Evolutionary conservation across 805 yeast genomes (phyloP).

Genomic region (Tetrapisispora phaffii): DNA sequence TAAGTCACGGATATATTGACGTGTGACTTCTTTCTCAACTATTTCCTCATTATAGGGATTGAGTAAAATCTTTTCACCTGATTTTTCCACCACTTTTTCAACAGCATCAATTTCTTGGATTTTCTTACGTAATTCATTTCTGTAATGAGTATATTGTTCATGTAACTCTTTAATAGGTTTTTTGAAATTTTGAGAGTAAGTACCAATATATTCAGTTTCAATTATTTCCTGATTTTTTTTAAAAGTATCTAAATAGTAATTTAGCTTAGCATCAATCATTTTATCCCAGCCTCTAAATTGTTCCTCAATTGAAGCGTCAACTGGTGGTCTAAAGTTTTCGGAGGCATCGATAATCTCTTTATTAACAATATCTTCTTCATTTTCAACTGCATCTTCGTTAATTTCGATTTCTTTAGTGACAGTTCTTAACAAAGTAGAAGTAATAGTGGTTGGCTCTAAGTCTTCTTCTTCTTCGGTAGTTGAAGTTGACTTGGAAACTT

Average conservation of each 20-base stretch:
- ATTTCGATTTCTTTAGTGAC: background rate
- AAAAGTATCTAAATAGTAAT: background rate
- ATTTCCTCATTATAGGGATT: background rate
- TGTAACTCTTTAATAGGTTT: background rate
- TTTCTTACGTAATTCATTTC: background rate
- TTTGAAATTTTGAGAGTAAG: background rate
- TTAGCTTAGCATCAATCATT: slow-evolving; percentile 3
- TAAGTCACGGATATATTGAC: background rate
- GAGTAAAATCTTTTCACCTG: background rate
- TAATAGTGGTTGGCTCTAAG: slow-evolving; percentile 1
- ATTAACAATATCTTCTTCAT: background rate
- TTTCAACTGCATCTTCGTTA: background rate
- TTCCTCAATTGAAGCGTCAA: background rate
- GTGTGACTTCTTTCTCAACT: background rate
- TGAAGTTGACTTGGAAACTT: background rate
- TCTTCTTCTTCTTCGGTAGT: slow-evolving; percentile 1
- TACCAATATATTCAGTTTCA: background rate
- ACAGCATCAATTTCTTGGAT: background rate
- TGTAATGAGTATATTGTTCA: background rate
- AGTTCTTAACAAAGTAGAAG: slow-evolving; percentile 2
- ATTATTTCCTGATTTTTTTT: background rate
- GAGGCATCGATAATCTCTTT: background rate
- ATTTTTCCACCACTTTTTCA: background rate
- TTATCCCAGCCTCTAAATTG: slow-evolving; percentile 1
- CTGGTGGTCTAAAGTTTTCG: background rate